phyloP scores from a whole-genome alignment of 495 filamentous ascomycete species.

The Aspergillus steynii region DNA sequence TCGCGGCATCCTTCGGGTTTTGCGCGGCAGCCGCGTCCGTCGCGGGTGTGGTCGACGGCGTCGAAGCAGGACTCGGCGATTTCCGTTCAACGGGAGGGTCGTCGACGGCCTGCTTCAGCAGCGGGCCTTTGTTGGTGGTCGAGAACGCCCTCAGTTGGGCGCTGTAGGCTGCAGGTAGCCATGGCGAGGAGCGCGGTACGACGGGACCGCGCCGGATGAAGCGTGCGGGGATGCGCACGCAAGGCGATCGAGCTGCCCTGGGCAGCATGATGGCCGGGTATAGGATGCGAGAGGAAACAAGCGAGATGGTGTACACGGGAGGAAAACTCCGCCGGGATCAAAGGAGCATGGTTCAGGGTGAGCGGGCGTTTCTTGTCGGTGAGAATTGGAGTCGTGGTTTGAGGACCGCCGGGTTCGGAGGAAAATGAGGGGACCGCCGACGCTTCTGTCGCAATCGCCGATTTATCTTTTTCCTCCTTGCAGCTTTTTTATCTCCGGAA shows the following conservation, averaged over 20 bases:
- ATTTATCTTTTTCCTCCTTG: neutral
- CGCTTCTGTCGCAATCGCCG: constrained; percentile 22
- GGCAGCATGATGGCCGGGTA: constrained; percentile 40
- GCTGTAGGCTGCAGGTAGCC: constrained; percentile 23
- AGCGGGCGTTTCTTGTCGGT: neutral
- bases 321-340: constrained; percentile 15
- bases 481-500: too few species aligned
- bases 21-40: constrained; percentile 19
- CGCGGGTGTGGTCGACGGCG: constrained; percentile 22
- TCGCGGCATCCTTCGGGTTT: constrained; percentile 23
- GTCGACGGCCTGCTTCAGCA: constrained; percentile 24
- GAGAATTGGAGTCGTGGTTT: constrained; percentile 13
- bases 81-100: constrained; percentile 16
- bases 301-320: neutral
- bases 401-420: constrained; percentile 45
- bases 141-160: constrained; percentile 36
- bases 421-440: constrained; percentile 21
- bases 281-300: neutral
- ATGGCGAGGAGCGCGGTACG: constrained; percentile 28
- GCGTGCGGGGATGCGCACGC: constrained; percentile 37
- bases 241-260: constrained; percentile 44
- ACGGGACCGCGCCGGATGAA: constrained; percentile 32
- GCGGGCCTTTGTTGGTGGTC: constrained; percentile 11
- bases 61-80: constrained; percentile 11
- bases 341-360: constrained; percentile 29